Base-by-base conservation (phyloP, 352 stramenopile species). In the Pythium biforme region DNA sequence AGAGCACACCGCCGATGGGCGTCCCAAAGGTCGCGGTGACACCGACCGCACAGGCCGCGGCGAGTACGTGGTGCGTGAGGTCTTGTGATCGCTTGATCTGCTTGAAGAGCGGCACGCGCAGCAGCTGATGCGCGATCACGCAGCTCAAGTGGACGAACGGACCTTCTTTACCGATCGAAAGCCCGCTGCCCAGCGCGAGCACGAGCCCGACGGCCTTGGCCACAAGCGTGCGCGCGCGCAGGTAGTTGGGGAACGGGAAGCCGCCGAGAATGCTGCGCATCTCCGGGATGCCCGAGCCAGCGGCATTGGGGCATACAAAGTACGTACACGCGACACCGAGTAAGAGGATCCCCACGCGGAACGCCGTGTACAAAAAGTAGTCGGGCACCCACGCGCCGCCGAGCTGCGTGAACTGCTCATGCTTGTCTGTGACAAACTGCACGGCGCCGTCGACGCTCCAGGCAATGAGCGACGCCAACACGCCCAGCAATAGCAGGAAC, bases 1-100 rank as follows among this genome's bases (percentile, higher is more conserved):
- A 98, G 12, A 98, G 74, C 19, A 98, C 95, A 19, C 93, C 94
- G 14, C 94, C 95, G 29, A 98, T 96, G n/a, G 94, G 90, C 0
- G 95, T 80, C 22, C 82, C 81, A 39, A 92, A 94, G 14, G 81
- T 90, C 9, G 86, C 79, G 3, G 83, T 92, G 14, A 93, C 82
- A 7, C 86, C 86, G n/a, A 90, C 79, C 9, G 84, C 86, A 52
- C 79, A 89, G 0, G 86, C 83, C 0, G 80, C 83, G 9, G 79
- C 73, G 8, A 92, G 77, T 20, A 92, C 65, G 61, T 93, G 80
- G 51, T 90, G 82, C 39, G 72, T 88, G 31, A 92, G 54, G 39
- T 89, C 82, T 17, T 80, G 69, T 2, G 77, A 89, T 4, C 70
- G 71, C 9, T 69, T 68, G 37, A 90, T 83, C 55, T 91, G 78